Base-by-base conservation (phyloP, 805 yeast genomes). In the Novakomyces olei region DNA sequence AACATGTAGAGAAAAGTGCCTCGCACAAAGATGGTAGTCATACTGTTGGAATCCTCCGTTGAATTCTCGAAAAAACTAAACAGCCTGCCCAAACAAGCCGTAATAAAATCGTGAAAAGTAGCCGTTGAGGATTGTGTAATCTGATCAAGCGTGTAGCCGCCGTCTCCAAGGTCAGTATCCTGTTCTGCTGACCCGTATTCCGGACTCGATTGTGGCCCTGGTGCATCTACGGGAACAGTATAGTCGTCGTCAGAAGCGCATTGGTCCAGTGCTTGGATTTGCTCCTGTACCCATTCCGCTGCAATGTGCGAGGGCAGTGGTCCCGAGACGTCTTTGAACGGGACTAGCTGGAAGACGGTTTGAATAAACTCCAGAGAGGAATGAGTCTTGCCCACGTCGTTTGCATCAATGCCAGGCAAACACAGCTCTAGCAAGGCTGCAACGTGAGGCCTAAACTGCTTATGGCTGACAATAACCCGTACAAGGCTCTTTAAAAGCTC, bases 331-430 rank as follows among this genome's bases (percentile, higher is more conserved):
- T 75, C 79, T 19, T 58, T 55, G 38, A 81, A 60, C 1, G 94
- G 94, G 2, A 76, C 65, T 35, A 71, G 73, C 5, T 74, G 58
- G 1, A 80, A 72, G 16, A 73, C 65, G 0, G 78, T 60, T 7
- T 78, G 73, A 35, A 88, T 63, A 14, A 76, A 62, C 36, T 71
- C 65, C 26, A 83, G 53, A 0, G 92, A 65, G 33, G 68, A 63
- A 10, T 70, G 59, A 0, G 93, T 72, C 46, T 83, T 67, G 9
- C 59, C 61, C 31, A 80, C 60, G 50, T 88, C 98, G 47, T 83
- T 88, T 1, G 83, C 67, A 47, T 88, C 96, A 19, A 88, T 69
- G 19, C 88, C 93, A 0, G 81, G 77, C 5, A 81, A 49, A 2
- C 72, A 55, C 49, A 79, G 60, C 18, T 71, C 65, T 26, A 83